Evolutionary conservation across 1,139 yeast species (phyloP), one percentile per base, ranked within the genome.

Genomic region (Saccharomyces hybrid): DNA sequence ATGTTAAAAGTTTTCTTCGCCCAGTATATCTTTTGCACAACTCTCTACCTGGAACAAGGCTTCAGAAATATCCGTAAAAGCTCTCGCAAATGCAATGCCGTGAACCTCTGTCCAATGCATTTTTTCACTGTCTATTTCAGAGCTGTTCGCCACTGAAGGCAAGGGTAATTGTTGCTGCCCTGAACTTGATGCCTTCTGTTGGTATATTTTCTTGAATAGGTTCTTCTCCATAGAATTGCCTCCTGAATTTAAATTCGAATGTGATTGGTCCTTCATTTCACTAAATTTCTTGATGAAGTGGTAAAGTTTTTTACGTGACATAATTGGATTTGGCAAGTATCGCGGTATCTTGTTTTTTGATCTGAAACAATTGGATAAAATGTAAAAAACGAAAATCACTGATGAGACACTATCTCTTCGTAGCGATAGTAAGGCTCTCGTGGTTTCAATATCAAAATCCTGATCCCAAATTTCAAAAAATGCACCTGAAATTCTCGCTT

Each of bases 381-480:
- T 61, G 57, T 74, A 76, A 26, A 78, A 66, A 7, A 71, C 66
- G 56, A 72, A 75, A 16, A 77, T 70, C 1, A 76, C 78, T 0
- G 80, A 69, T 0, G 81, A 73, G 1, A 76, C 78, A 20, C 78
- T 71, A 53, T 78, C 81, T 56, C 81, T 71, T 54, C 82, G 70
- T 9, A 73, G 64, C 0, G 80, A 71, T 41, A 76, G 57, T 27
- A 78, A 63, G 9, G 73, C 71, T 44, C 72, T 64, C 0, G 77
- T 73, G 0, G 70, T 69, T 20, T 66, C 67, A 8, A 68, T 67
- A 51, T 72, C 70, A 20, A 64, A 60, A 59, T 76, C 80, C 49
- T 69, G 69, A 29, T 75, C 76, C 73, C 76, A 76, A 14, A 77
- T 73, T 54, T 73, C 75, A 63, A 78, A 78, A 57, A 74, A 75